Evolutionary conservation across 129 eudicot species (phyloP).

Genomic region (Flaveria robusta): DNA sequence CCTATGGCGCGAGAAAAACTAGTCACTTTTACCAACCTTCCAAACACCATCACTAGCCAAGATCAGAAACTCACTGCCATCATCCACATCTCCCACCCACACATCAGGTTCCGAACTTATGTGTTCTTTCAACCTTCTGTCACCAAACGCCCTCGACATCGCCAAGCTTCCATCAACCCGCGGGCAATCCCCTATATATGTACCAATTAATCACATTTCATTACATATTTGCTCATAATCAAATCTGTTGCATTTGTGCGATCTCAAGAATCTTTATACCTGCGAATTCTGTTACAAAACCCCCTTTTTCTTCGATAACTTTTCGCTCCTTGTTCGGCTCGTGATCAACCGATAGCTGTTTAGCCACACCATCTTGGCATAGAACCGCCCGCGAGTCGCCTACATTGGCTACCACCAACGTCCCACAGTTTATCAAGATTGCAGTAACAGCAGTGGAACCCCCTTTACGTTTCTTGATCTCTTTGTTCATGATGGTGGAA

Average conservation of each 20-base stretch:
- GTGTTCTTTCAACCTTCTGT: slow-evolving; percentile 72
- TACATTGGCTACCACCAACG: slow-evolving; percentile 80
- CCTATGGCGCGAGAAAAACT: too few species aligned
- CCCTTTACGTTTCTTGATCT: background rate
- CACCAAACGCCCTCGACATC: slow-evolving; percentile 91
- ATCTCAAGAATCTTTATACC: slow-evolving; percentile 38
- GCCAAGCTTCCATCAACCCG: slow-evolving; percentile 89
- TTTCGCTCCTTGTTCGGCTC: slow-evolving; percentile 72
- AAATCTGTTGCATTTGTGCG: too few species aligned
- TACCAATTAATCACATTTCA: background rate
- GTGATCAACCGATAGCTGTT: slow-evolving; percentile 79
- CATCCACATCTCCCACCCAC: slow-evolving; percentile 50
- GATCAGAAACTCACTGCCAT: slow-evolving; percentile 62
- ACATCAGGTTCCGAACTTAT: slow-evolving; percentile 85
- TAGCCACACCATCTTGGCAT: slow-evolving; percentile 72
- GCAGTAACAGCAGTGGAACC: background rate
- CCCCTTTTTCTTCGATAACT: slow-evolving; percentile 67
- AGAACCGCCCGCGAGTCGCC: slow-evolving; percentile 94
- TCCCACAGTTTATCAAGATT: slow-evolving; percentile 37
- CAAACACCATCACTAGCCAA: slow-evolving; percentile 89
- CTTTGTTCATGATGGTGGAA: background rate
- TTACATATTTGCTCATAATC: background rate
- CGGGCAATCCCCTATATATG: slow-evolving; percentile 66
- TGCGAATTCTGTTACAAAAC: slow-evolving; percentile 67
- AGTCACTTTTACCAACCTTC: slow-evolving; percentile 48